These are phyloP conservation scores for Cladosporium sp. DNA, from an alignment of 2,329 filamentous ascomycete species.

Conservation along the genomic window DNA sequence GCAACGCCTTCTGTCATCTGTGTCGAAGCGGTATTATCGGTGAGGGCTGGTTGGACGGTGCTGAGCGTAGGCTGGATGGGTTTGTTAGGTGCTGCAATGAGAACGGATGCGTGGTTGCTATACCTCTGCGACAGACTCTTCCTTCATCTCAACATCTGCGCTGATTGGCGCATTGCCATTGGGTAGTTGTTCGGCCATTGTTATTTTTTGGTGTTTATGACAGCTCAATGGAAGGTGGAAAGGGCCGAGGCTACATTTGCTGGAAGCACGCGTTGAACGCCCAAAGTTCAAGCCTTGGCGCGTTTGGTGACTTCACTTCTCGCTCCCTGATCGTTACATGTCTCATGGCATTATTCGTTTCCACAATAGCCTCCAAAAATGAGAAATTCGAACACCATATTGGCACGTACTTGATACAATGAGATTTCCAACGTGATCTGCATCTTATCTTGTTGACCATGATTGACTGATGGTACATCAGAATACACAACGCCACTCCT, in stretches of 20 bases:
- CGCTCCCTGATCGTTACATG: too few relatives aligned
- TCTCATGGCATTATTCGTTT: too few relatives aligned
- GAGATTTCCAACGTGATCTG: too few relatives aligned
- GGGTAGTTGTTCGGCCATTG: conserved; percentile 31
- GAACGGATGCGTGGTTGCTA: background rate
- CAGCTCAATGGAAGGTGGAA: background rate
- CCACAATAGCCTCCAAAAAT: too few relatives aligned
- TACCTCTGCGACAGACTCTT: conserved; percentile 33
- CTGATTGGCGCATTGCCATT: conserved; percentile 28
- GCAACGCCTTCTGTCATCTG: conserved; percentile 22
- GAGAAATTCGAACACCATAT: too few relatives aligned
- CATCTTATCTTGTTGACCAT: too few relatives aligned
- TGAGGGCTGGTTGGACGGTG: conserved; percentile 26
- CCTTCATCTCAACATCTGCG: conserved; percentile 39
- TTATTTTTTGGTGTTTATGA: conserved; percentile 2
- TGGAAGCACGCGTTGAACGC: background rate
- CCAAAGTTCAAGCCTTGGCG: conserved; percentile 14
- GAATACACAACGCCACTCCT: too few relatives aligned
- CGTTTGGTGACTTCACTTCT: conserved; percentile 6
- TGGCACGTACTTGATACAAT: too few relatives aligned
- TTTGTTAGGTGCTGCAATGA: conserved; percentile 14
- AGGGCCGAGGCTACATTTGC: background rate
- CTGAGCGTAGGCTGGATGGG: conserved; percentile 17
- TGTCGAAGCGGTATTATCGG: conserved; percentile 29
- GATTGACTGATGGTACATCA: too few relatives aligned